Evolutionary conservation across 202 grass and related monocot genomes (phyloP), one percentile per base, ranked within the genome.

Genomic region (Setaria viridis): DNA sequence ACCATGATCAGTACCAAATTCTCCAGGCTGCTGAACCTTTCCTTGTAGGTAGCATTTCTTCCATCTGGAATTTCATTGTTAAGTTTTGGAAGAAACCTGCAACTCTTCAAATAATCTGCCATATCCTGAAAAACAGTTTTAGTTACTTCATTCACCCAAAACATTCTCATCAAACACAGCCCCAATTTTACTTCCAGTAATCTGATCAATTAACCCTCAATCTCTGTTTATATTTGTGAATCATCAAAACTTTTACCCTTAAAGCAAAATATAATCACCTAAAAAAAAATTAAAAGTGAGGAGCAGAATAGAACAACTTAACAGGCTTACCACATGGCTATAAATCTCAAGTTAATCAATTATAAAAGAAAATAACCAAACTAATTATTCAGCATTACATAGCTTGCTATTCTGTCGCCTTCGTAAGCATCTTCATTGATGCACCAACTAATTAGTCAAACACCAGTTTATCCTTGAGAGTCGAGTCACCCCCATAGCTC

Each of bases 1-100:
- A 95, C 96, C 93, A 95, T 95, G 60, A 98, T 95, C 72, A 98
- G 59, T 21, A 98, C 89, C 87, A 98, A 89, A 86, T 93, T 98
- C 78, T 98, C 62, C 59, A 98, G 82, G 83, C 89, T 91, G 84
- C 88, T 89, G 77, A 98, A 94, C 57, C 96, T 89, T 92, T 98
- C 93, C 87, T 95, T 98, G 84, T 95, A 95, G 25, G 93, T 95
- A 62, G 90, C 84, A 88, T 98, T 95, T 83, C 90, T 94, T 87
- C 91, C 35, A 73, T 46, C 50, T 29, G 86, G 65, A 58, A 94
- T 87, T 85, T 98, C 95, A 80, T 98, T 98, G 76, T 98, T 98
- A 43, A 98, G 90, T 85, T 85, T 95, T 45, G 95, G 95, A 82
- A 98, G 95, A 87, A 98, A 98, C 62, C 79, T 95, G 84, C 95